Evolutionary conservation across 2,329 filamentous ascomycete species (phyloP).

Genomic region (Talaromyces sp.): DNA sequence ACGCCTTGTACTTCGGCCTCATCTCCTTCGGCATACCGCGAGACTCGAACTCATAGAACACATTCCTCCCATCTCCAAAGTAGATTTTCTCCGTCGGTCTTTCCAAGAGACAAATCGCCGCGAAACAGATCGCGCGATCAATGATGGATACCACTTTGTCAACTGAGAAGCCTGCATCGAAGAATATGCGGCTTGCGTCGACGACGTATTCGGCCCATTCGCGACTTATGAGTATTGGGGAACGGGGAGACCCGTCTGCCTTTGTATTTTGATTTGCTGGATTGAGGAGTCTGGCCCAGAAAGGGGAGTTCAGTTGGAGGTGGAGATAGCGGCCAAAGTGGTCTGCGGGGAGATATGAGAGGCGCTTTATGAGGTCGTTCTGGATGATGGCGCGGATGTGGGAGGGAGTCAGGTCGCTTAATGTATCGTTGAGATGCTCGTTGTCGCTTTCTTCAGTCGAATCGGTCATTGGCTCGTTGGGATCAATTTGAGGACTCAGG

Average conservation of each 20-base stretch:
- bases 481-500: not conserved
- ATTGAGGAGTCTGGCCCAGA: slow-evolving; percentile 1
- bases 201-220: not conserved
- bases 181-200: not conserved
- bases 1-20: not conserved
- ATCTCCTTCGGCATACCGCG: not conserved
- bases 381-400: not conserved
- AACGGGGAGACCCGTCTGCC: too few species aligned
- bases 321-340: not conserved
- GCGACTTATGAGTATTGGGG: not conserved
- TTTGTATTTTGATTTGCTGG: not conserved
- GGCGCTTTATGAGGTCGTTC: not conserved
- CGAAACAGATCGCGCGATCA: not conserved
- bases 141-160: not conserved
- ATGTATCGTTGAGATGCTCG: not conserved
- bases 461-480: not conserved
- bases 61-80: not conserved
- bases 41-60: not conserved
- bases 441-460: not conserved
- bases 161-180: not conserved
- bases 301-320: not conserved
- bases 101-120: not conserved
- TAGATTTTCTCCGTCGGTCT: not conserved
- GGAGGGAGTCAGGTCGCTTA: not conserved
- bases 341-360: not conserved